Percentiles rank a stretch among this genome's conserved stretches.
Conservation (phyloP, 768 basidiomycete species). For the Termitomyces sp. region DNA sequence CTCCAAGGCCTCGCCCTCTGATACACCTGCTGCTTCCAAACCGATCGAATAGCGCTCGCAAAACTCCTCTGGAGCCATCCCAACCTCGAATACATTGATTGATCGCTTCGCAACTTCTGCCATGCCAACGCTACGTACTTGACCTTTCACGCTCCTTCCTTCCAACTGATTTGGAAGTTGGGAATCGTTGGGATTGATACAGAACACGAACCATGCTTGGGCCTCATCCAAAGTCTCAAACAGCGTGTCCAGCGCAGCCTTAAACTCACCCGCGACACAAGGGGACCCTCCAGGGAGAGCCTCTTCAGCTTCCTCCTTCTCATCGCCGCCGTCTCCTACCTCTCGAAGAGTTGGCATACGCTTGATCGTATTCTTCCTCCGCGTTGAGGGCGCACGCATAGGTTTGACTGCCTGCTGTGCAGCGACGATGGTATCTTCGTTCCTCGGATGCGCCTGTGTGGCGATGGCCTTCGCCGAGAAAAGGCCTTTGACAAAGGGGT, state of each 20-base stretch:
- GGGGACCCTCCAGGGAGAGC: conserved; percentile 39
- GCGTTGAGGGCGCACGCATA: conserved; percentile 88
- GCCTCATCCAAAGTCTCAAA: conserved; percentile 88
- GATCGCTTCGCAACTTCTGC: conserved; percentile 71
- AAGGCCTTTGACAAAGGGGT: conserved; percentile 87
- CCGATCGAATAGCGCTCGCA: conserved; percentile 77
- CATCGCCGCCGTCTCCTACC: conserved; percentile 40
- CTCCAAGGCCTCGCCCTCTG: conserved; percentile 59
- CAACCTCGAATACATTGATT: conserved; percentile 72
- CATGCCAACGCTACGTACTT: conserved; percentile 80
- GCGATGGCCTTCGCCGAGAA: conserved; percentile 89
- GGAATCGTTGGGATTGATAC: conserved; percentile 92
- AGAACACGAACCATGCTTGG: conserved; percentile 89
- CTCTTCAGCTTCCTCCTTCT: conserved; percentile 51
- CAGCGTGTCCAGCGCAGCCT: conserved; percentile 76
- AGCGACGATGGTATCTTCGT: conserved; percentile 94
- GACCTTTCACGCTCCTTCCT: conserved; percentile 86
- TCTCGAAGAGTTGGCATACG: conserved; percentile 54
- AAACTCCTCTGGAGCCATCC: conserved; percentile 85
- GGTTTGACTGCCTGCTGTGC: conserved; percentile 94
- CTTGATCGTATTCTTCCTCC: conserved; percentile 73
- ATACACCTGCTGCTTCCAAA: conserved; percentile 50
- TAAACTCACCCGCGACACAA: conserved; percentile 89
- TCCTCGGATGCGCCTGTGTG: conserved; percentile 86
- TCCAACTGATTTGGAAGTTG: conserved; percentile 94